Evolutionary conservation across 2,329 filamentous ascomycete genomes (phyloP).

Genomic region (Orbilia ellipsospora): DNA sequence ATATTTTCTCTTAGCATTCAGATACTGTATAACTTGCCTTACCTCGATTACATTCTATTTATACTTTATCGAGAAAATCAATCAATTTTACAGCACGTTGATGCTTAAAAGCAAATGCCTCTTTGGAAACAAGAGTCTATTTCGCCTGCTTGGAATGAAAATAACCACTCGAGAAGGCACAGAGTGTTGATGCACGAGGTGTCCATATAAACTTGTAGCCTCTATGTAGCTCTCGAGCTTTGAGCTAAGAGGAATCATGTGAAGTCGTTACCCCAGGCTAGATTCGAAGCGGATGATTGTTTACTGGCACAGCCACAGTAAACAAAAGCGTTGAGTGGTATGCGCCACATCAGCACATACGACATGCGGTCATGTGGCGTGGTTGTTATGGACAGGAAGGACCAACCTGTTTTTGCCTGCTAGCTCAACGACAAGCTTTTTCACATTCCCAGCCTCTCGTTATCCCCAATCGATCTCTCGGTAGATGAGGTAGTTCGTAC

Average conservation of each 20-base stretch:
- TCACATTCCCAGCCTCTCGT: background rate
- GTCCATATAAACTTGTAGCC: no score
- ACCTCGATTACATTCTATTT: no score
- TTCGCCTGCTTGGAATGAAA: no score
- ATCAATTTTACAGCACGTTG: background rate
- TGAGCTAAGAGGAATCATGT: no score
- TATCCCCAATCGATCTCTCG: constrained; percentile 18
- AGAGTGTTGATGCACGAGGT: no score
- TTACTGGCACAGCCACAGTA: constrained; percentile 26
- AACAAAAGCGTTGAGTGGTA: background rate
- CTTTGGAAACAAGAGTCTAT: no score
- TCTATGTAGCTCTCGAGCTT: no score
- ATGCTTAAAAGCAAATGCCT: no score
- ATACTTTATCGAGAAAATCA: background rate
- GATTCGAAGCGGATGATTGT: background rate
- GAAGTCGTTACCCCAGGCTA: background rate
- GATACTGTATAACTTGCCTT: no score
- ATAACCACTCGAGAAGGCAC: no score
- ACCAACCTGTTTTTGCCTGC: constrained; percentile 5
- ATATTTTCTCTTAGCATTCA: background rate
- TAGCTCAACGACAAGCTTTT: background rate
- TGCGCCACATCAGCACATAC: background rate
- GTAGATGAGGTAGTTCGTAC: constrained; percentile 19
- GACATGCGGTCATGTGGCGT: constrained; percentile 26
- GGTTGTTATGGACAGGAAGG: constrained; percentile 28